Base-by-base conservation (phyloP, 331 rosid species). In the Phaseolus coccineus region DNA sequence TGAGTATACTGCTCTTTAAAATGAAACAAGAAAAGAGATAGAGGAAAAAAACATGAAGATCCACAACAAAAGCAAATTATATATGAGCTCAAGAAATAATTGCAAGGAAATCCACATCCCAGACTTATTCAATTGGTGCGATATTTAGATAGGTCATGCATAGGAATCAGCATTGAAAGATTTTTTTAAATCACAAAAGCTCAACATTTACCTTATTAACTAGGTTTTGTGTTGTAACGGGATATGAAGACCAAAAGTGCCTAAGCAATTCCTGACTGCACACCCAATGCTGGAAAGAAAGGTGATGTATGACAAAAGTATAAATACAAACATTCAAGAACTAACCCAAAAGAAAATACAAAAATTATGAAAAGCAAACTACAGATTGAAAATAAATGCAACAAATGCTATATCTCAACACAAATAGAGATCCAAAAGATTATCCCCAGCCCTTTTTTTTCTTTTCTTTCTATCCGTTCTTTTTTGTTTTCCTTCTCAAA, bases 201-300 rank as follows among this genome's bases (percentile, higher is more conserved):
- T 71, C n/a, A 44, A 61, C 37, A 78, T 83, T 71, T 84, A 91
- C 99, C 97, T 96, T 96, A 40, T 77, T 77, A 77, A 78, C 68
- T 80, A 96, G 96, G 89, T 73, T 89, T 56, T 93, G 74, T 63
- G 96, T 84, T 27, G 98, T 90, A 78, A 96, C 66, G 84, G 99
- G 99, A 90, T 96, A 96, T 24, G 99, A 90, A 84, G 99, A 90
- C 99, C 99, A 96, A 80, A 90, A 96, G 84, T 96, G 99, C 87
- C 88, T 82, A 84, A 93, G 86, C 89, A 96, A 81, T 88, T 96
- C 99, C 82, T 91, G 98, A 87, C 94, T 96, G 79, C 92, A 93
- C 77, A 84, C 85, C 99, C 97, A 93, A 76, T 96, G 96, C 99
- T 96, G 94, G 72, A 87, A 87, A 83, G 84, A 84, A 69, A 37